A percentile compares a stretch with the other conserved stretches of the same genome.
phyloP scores from a whole-genome alignment of 2,329 filamentous ascomycete species.

The Teratosphaeria destructans region DNA sequence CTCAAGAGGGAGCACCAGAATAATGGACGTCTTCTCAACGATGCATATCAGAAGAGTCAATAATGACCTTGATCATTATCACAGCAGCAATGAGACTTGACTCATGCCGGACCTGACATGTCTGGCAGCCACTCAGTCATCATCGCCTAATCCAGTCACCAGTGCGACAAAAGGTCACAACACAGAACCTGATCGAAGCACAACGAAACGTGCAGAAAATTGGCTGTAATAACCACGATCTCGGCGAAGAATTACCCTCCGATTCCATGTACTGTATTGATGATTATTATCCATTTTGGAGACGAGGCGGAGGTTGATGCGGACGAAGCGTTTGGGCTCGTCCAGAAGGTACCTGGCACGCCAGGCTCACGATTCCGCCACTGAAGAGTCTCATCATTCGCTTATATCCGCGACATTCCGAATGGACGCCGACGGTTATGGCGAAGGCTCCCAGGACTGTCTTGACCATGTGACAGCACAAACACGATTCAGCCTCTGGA shows the following conservation, averaged over 20 bases:
- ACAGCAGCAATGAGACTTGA: neutral
- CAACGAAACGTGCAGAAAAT: neutral
- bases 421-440: too few species aligned
- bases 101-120: neutral
- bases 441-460: neutral
- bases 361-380: too few species aligned
- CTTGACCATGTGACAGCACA: neutral
- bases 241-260: too few species aligned
- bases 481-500: neutral
- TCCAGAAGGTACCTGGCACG: too few species aligned
- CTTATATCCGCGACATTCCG: too few species aligned
- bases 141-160: neutral
- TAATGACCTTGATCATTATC: neutral
- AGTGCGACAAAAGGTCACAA: neutral
- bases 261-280: too few species aligned
- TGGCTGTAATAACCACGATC: neutral
- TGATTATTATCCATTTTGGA: too few species aligned
- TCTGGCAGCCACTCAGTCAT: neutral
- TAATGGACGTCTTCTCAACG: neutral
- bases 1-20: too few species aligned
- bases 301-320: too few species aligned
- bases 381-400: too few species aligned
- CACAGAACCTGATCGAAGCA: neutral
- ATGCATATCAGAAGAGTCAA: neutral
- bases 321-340: too few species aligned